Evolutionary conservation across 2,329 filamentous ascomycete genomes (phyloP).

Genomic region (Pseudonectria foliicola): DNA sequence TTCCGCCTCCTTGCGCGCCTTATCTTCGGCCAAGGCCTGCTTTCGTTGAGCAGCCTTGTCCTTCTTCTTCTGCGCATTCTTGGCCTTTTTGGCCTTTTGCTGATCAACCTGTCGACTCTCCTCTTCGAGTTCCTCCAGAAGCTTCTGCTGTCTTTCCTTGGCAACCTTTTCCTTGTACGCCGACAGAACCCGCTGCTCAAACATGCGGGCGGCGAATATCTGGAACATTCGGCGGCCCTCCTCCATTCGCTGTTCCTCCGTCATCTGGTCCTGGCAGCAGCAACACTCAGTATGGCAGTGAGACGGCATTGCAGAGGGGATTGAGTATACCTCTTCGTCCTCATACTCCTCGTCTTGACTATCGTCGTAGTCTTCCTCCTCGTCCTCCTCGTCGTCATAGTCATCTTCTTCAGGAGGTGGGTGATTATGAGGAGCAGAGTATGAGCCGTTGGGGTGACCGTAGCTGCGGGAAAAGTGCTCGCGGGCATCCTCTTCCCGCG

Average conservation of each 20-base stretch:
- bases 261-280: slow-evolving; percentile 78
- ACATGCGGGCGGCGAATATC: slow-evolving; percentile 98
- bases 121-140: slow-evolving; percentile 85
- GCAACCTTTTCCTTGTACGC: slow-evolving; percentile 98
- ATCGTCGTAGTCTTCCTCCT: slow-evolving; percentile 55
- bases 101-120: slow-evolving; percentile 70
- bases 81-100: slow-evolving; percentile 85
- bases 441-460: slow-evolving; percentile 54
- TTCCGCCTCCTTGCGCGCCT: slow-evolving; percentile 78
- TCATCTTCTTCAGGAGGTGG: slow-evolving; percentile 72
- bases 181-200: slow-evolving; percentile 91
- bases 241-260: slow-evolving; percentile 97
- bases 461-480: slow-evolving; percentile 55
- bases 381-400: slow-evolving; percentile 60
- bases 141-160: slow-evolving; percentile 80
- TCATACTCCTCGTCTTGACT: slow-evolving; percentile 61
- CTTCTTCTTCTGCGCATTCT: slow-evolving; percentile 91
- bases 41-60: slow-evolving; percentile 89
- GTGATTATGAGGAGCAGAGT: slow-evolving; percentile 58
- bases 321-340: slow-evolving; percentile 67
- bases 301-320: slow-evolving; percentile 32
- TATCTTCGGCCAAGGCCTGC: slow-evolving; percentile 83
- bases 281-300: slow-evolving; percentile 37
- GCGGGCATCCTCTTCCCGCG: slow-evolving; percentile 80
- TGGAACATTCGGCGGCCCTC: slow-evolving; percentile 98